phyloP scores from a whole-genome alignment of 495 filamentous ascomycete genomes.

The Platismatia glauca region DNA sequence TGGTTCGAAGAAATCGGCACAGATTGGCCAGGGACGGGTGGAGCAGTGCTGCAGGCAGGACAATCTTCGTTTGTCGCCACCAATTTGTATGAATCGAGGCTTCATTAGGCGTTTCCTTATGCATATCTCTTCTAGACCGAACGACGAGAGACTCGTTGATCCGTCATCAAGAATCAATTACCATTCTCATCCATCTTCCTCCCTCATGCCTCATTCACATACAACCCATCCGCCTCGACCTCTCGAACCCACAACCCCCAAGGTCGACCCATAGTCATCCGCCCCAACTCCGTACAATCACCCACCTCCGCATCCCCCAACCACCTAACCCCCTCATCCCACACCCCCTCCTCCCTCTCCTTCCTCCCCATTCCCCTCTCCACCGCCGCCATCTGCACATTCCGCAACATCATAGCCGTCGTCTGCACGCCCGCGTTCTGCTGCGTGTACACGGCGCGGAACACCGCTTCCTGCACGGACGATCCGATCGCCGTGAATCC shows the following conservation, averaged over 20 bases:
- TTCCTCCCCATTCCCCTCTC: slow-evolving; percentile 1
- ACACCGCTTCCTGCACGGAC: slow-evolving; percentile 34
- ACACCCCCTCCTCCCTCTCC: background rate
- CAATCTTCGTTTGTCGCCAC: background rate
- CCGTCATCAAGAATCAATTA: background rate
- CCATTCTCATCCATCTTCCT: background rate
- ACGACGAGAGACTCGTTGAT: background rate
- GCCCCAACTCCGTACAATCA: background rate
- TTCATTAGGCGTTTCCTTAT: background rate
- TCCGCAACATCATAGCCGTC: slow-evolving; percentile 20
- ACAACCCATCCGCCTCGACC: background rate
- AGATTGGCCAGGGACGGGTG: background rate
- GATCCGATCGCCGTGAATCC: slow-evolving; percentile 37
- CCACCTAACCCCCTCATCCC: background rate
- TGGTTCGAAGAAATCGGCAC: background rate
- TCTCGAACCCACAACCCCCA: background rate
- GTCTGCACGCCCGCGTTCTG: slow-evolving; percentile 38
- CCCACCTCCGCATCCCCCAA: slow-evolving; percentile 2
- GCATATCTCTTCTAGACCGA: background rate
- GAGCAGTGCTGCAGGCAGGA: background rate
- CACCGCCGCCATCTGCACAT: background rate
- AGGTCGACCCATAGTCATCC: background rate
- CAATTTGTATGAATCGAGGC: background rate
- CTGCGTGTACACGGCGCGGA: slow-evolving; percentile 38
- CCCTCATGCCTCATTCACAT: background rate